A percentile compares a stretch with the other conserved stretches of the same genome.
Conservation (phyloP, 495 filamentous ascomycete genomes). For the Pyrenula massariospora region DNA sequence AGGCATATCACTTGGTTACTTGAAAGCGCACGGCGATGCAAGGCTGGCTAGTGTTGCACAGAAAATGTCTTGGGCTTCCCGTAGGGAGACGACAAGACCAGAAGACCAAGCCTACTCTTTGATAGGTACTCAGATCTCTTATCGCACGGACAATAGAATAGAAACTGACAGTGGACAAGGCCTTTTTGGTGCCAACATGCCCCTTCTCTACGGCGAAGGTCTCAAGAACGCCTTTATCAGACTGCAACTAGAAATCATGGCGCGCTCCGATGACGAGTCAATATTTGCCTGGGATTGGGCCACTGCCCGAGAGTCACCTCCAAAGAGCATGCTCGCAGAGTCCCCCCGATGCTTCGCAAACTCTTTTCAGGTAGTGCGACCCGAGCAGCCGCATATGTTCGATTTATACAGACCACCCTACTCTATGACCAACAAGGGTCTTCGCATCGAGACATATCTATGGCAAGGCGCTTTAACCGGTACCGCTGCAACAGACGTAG, state of each 20-base stretch:
- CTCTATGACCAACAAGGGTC: background rate
- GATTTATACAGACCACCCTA: background rate
- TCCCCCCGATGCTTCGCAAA: background rate
- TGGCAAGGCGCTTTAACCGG: background rate
- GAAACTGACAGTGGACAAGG: conserved; percentile 21
- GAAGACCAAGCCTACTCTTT: conserved; percentile 11
- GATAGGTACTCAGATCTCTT: conserved; percentile 1
- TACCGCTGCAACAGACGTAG: background rate
- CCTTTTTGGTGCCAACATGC: conserved; percentile 9
- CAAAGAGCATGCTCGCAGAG: background rate
- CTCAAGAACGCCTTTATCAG: conserved; percentile 3
- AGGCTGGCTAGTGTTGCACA: conserved; percentile 2
- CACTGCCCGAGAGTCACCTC: background rate
- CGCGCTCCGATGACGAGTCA: conserved; percentile 2
- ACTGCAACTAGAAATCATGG: conserved; percentile 9
- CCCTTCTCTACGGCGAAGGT: conserved; percentile 9
- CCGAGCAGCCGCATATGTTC: background rate
- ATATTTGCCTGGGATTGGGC: conserved; percentile 6
- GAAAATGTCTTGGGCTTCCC: conserved; percentile 5
- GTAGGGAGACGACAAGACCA: conserved; percentile 4
- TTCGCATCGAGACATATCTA: background rate
- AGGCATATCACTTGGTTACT: conserved; percentile 1
- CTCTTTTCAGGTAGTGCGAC: background rate
- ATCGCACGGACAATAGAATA: background rate
- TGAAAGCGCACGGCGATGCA: background rate